A percentile compares a stretch with the other conserved stretches of the same genome.
Conservation (phyloP, 352 stramenopile species). For the Phytopythium oedochilum region DNA sequence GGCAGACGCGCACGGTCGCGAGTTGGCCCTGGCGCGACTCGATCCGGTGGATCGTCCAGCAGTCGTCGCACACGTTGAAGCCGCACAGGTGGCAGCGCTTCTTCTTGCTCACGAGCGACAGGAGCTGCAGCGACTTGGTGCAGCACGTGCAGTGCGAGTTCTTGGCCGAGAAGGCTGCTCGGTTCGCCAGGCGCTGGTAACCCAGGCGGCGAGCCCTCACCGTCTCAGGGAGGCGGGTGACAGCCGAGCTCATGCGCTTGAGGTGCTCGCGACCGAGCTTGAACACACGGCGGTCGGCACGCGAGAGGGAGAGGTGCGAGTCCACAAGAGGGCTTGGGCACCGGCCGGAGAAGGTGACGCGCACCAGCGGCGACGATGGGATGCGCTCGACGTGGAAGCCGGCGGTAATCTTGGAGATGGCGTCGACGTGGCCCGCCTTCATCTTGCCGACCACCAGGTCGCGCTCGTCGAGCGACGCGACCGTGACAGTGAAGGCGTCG, state of each 20-base stretch:
- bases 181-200: slow-evolving; percentile 36
- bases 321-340: not conserved
- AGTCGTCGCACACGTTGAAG: slow-evolving; percentile 23
- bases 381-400: slow-evolving; percentile 11
- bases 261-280: slow-evolving; percentile 6
- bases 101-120: slow-evolving; percentile 12
- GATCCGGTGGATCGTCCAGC: slow-evolving; percentile 16
- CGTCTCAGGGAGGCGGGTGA: slow-evolving; percentile 23
- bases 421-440: slow-evolving; percentile 10
- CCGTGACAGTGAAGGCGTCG: slow-evolving; percentile 24
- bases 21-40: slow-evolving; percentile 15
- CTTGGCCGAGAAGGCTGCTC: slow-evolving; percentile 16
- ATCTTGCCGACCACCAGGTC: slow-evolving; percentile 14
- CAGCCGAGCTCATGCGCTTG: slow-evolving; percentile 12
- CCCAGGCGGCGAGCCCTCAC: slow-evolving; percentile 42
- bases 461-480: slow-evolving; percentile 11
- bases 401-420: slow-evolving; percentile 7
- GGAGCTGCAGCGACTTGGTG: slow-evolving; percentile 21
- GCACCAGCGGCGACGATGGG: slow-evolving; percentile 7
- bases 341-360: slow-evolving; percentile 13
- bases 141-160: slow-evolving; percentile 50
- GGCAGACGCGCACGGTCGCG: slow-evolving; percentile 14
- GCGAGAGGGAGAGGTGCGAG: not conserved
- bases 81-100: slow-evolving; percentile 23
- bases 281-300: slow-evolving; percentile 6